Evolutionary conservation across 169 alveolate species (phyloP), one percentile per base, ranked within the genome.

Genomic region (Ichthyophthirius multifiliis): DNA sequence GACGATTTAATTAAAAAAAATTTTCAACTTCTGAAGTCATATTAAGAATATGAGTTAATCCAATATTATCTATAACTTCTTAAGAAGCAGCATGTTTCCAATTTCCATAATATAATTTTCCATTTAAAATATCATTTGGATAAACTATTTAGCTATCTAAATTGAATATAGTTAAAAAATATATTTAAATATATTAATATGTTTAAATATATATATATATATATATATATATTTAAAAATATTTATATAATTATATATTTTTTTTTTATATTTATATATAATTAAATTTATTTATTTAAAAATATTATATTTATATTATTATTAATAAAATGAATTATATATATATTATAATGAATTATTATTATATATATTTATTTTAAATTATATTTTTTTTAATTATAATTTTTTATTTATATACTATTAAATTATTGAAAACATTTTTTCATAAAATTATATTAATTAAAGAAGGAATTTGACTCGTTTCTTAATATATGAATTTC

Each of bases 1-100:
- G 71, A 55, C 71, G 71, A 39, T 55, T 55, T 15, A 39, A 20
- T 10, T 34, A 34, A 27, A 55, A 55, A 39, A 27, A 55, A 39
- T 55, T 55, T 13, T 55, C 71, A 27, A 55, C 71, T 55, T 55
- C 71, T n/a, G 43, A 55, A 16, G 71, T 55, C 71, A 55, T 55
- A 23, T 55, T 55, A 1, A 55, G 43, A 20, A 55, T 55, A 18
- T 55, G 71, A 20, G 71, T 55, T 5, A 55, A 27, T 1, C 71
- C 71, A 1, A 55, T 55, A 10, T 34, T 27, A 39, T 55, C 31
- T 16, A 55, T 55, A 16, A 55, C 31, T 23, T 55, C 71, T 55
- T 55, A 34, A 23, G 23, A 27, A 6, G 71, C 23, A 0, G 71
- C 71, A 7, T 55, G 71, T 27, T 55, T 55, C 71, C 71, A 55